phyloP scores from a whole-genome alignment of 2,329 filamentous ascomycete species.

The Botrytis hyacinthi region DNA sequence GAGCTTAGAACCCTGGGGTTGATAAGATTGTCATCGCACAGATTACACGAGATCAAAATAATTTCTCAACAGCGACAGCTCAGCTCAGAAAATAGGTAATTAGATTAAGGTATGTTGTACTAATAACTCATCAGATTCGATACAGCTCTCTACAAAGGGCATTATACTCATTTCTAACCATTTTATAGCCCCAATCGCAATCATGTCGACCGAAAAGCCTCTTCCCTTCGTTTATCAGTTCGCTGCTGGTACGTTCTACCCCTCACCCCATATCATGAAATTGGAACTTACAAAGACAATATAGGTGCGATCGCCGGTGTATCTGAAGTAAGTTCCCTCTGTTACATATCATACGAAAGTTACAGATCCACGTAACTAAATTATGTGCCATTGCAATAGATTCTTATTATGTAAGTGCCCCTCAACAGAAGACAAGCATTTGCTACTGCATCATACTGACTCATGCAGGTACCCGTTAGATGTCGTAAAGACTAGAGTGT shows the following conservation, averaged over 20 bases:
- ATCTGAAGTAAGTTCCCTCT: slow-evolving; percentile 71
- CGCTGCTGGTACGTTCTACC: slow-evolving; percentile 65
- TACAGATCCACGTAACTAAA: slow-evolving; percentile 25
- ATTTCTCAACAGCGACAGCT: slow-evolving; percentile 7
- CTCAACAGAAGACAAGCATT: slow-evolving; percentile 17
- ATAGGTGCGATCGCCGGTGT: slow-evolving; percentile 91
- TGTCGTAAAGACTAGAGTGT: slow-evolving; percentile 97
- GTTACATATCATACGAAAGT: not conserved
- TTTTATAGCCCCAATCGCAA: slow-evolving; percentile 37
- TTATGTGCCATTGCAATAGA: slow-evolving; percentile 51
- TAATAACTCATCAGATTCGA: not conserved
- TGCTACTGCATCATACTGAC: slow-evolving; percentile 17
- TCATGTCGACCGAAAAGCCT: slow-evolving; percentile 68
- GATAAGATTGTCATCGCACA: slow-evolving; percentile 5
- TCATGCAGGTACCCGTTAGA: slow-evolving; percentile 88
- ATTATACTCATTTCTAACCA: not conserved
- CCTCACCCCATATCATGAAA: slow-evolving; percentile 28
- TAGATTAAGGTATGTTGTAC: slow-evolving; percentile 4
- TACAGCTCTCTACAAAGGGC: not conserved
- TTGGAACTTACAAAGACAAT: slow-evolving; percentile 34
- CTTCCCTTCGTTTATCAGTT: slow-evolving; percentile 95
- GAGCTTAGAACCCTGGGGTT: slow-evolving; percentile 11
- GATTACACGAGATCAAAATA: slow-evolving; percentile 1
- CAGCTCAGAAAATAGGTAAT: not conserved
- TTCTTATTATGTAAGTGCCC: slow-evolving; percentile 73